These are phyloP conservation scores for Exophiala xenobiotica DNA, from an alignment of 2,329 filamentous ascomycete genomes.

Conservation along the genomic window DNA sequence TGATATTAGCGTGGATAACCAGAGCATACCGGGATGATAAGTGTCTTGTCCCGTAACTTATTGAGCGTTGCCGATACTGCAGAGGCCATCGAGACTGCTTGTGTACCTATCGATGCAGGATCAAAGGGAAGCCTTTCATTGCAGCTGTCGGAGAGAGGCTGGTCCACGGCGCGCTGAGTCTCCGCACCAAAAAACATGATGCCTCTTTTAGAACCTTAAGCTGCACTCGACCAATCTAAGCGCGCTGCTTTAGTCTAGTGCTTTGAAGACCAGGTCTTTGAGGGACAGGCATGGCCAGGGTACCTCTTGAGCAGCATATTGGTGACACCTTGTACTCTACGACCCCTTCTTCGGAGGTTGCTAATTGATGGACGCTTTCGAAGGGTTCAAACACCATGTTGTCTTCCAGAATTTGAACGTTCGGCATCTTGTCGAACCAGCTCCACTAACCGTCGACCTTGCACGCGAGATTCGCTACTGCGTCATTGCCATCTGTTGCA, in stretches of 20 bases:
- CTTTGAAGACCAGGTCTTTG: no score
- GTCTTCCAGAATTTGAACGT: slow-evolving; percentile 46
- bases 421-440: slow-evolving; percentile 53
- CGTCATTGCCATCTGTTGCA: slow-evolving; percentile 51
- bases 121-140: no score
- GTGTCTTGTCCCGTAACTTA: slow-evolving; percentile 18
- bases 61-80: slow-evolving; percentile 32
- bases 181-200: no score
- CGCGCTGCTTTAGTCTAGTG: background rate
- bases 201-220: background rate
- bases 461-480: slow-evolving; percentile 53
- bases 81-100: slow-evolving; percentile 16
- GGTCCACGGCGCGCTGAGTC: no score
- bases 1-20: background rate
- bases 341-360: no score
- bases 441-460: slow-evolving; percentile 49
- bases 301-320: background rate
- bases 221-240: background rate
- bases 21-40: slow-evolving; percentile 21
- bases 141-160: no score
- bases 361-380: slow-evolving; percentile 38
- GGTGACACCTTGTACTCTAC: background rate
- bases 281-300: background rate
- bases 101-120: no score
- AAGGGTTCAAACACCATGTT: slow-evolving; percentile 47